These are phyloP conservation scores for Phytophthora ramorum DNA, from an alignment of 352 stramenopile genomes.

Conservation along the genomic window DNA sequence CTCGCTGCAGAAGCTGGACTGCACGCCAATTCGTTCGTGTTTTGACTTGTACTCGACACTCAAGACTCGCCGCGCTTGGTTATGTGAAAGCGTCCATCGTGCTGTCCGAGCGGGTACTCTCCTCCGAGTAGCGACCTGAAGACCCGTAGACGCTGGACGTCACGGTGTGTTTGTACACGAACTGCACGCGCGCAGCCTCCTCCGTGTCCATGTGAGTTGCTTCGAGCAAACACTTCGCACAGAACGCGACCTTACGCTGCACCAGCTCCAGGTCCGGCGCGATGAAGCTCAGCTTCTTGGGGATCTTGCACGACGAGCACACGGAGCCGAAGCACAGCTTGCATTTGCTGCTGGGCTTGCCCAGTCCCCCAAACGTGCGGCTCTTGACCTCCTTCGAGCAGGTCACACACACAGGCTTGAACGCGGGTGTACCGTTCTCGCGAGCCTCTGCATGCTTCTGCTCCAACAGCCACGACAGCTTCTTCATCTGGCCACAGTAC, in stretches of 20 bases:
- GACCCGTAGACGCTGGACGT: conserved; percentile 16
- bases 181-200: conserved; percentile 28
- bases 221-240: conserved; percentile 32
- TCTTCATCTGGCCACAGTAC: conserved; percentile 35
- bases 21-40: neutral
- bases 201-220: conserved; percentile 33
- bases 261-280: conserved; percentile 22
- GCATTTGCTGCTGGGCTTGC: conserved; percentile 16
- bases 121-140: conserved; percentile 17
- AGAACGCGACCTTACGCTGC: conserved; percentile 43
- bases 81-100: neutral
- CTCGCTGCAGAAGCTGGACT: neutral
- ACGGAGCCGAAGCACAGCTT: conserved; percentile 34
- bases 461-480: conserved; percentile 28
- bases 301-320: conserved; percentile 30
- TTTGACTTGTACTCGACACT: neutral
- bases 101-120: conserved; percentile 27
- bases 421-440: conserved; percentile 4
- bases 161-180: conserved; percentile 24
- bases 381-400: conserved; percentile 27
- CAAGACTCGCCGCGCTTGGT: too few relatives aligned
- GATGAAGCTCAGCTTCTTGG: conserved; percentile 41
- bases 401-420: conserved; percentile 26
- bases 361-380: conserved; percentile 16
- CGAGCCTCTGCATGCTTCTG: conserved; percentile 15